These are phyloP conservation scores for Suillus weaverae DNA, from an alignment of 768 basidiomycete genomes.

Conservation along the genomic window DNA sequence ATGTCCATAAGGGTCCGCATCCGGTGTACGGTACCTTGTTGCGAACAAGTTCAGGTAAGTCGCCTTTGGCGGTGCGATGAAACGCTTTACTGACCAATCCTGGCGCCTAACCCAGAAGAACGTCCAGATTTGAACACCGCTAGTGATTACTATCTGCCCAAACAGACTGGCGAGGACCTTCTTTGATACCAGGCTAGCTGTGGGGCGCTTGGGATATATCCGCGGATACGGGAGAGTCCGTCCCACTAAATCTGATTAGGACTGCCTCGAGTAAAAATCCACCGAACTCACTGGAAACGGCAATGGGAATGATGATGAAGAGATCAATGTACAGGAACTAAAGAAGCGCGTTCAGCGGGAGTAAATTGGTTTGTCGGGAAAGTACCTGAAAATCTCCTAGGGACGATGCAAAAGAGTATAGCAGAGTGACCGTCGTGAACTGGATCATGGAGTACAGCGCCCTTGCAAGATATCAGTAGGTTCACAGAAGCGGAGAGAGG, in stretches of 20 bases:
- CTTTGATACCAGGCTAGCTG: conserved; percentile 93
- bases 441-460: conserved; percentile 98
- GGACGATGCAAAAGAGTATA: conserved; percentile 96
- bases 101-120: conserved; percentile 88
- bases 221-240: conserved; percentile 87
- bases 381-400: conserved; percentile 93
- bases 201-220: conserved; percentile 88
- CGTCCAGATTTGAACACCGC: conserved; percentile 78
- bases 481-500: neutral
- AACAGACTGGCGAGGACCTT: conserved; percentile 92
- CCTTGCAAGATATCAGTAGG: conserved; percentile 48
- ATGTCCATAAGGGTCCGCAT: conserved; percentile 45
- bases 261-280: neutral
- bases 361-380: neutral
- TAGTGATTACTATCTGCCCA: conserved; percentile 88
- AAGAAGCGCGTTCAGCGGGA: conserved; percentile 10
- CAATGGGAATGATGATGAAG: conserved; percentile 96
- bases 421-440: conserved; percentile 93
- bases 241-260: conserved; percentile 65
- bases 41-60: conserved; percentile 25
- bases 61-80: conserved; percentile 3
- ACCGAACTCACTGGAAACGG: conserved; percentile 80
- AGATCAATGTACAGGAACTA: conserved; percentile 97
- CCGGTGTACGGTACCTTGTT: conserved; percentile 62
- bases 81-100: conserved; percentile 58